These are phyloP conservation scores for Lasiodiplodia sp. DNA, from an alignment of 2,329 filamentous ascomycete genomes.

Conservation along the genomic window DNA sequence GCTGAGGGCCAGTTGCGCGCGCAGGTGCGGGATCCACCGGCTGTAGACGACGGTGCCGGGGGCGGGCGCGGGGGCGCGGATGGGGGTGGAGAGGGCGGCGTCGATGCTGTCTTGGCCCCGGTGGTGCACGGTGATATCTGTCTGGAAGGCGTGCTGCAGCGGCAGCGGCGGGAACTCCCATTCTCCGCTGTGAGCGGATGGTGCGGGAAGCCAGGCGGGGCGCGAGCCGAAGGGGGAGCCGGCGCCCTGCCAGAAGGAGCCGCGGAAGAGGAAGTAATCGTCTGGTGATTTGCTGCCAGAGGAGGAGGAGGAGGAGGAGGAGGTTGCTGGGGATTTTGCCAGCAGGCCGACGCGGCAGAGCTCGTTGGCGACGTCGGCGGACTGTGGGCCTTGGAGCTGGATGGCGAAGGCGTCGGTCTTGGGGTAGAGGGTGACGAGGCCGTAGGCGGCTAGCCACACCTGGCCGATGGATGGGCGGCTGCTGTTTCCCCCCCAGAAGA, in stretches of 20 bases:
- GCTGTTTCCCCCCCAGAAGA: neutral
- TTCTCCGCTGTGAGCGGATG: constrained; percentile 36
- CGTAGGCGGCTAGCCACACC: constrained; percentile 57
- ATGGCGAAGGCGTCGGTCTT: constrained; percentile 55
- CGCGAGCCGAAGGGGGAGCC: constrained; percentile 52
- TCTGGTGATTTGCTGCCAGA: constrained; percentile 37
- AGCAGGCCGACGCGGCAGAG: constrained; percentile 35
- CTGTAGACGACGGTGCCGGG: constrained; percentile 77
- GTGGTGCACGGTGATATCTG: neutral
- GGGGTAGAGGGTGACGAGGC: constrained; percentile 53
- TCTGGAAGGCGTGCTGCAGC: neutral
- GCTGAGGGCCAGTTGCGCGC: constrained; percentile 78
- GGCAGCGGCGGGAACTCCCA: neutral
- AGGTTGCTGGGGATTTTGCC: constrained; percentile 34
- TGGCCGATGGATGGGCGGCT: constrained; percentile 51
- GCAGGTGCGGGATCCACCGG: constrained; percentile 77
- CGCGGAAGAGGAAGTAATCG: constrained; percentile 59
- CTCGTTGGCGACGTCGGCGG: neutral
- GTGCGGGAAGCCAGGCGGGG: constrained; percentile 48
- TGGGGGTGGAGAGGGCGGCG: constrained; percentile 62
- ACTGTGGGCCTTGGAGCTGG: constrained; percentile 36
- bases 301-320: too few species aligned
- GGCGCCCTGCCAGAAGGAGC: constrained; percentile 55
- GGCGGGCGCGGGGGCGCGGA: constrained; percentile 73
- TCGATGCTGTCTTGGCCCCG: constrained; percentile 59